Evolutionary conservation across 345 rosid species (phyloP), one percentile per base, ranked within the genome.

Genomic region (Jatropha curcas): DNA sequence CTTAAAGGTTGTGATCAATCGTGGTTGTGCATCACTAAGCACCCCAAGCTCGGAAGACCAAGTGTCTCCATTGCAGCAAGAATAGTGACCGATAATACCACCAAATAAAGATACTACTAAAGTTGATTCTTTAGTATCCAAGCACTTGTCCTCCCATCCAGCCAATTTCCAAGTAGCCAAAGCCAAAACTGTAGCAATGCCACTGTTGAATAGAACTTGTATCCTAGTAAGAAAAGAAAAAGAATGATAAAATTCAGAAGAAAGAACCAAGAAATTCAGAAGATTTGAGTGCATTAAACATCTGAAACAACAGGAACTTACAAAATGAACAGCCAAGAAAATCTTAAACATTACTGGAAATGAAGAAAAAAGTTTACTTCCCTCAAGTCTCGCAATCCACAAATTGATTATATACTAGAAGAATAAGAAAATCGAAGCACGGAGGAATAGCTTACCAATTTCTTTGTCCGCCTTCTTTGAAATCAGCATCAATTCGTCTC

Each of bases 41-140:
- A 92, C 87, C 66, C 99, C 99, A 48, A 95, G 90, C 89, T 95
- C 99, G 0, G 99, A 95, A 72, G 99, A 95, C 99, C 98, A 95
- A 25, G 99, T 95, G 72, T 95, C 99, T 33, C 99, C 98, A 67
- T 91, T 95, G 82, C 87, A 87, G 71, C 96, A 95, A 12, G 86
- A 86, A 72, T 95, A 95, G 34, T 95, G 99, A 77, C 99, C 99
- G 4, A 95, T 84, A 60, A 95, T 76, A 69, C 96, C 99, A 67
- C 97, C 99, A 33, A 92, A 81, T 24, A 95, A 88, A 59, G 90
- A 76, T 1, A 98, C 92, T 39, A 84, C 34, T 24, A 69, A 41
- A 65, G 68, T 50, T 0, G 97, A 89, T 57, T 89, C 86, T 60
- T 85, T 81, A 0, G 96, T 77, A 78, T 92, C 92, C 84, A 92